Conservation (phyloP, 1,284 basidiomycete genomes). For the Sutorius eximius region DNA sequence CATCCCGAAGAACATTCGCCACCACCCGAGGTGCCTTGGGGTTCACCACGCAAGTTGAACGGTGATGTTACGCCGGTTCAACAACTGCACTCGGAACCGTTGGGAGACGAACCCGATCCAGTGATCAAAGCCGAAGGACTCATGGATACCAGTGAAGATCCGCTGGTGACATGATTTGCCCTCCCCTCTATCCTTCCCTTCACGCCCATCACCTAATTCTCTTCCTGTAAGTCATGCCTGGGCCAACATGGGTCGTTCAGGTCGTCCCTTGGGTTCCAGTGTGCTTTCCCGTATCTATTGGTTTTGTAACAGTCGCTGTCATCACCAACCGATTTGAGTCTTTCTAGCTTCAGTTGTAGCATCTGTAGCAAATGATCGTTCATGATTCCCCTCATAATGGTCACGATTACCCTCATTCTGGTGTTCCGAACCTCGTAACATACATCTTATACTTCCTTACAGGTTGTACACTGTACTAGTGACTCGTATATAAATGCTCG, state of each 20-base stretch:
- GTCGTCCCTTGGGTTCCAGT: conserved; percentile 21
- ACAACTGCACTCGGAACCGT: conserved; percentile 55
- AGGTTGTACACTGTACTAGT: conserved; percentile 38
- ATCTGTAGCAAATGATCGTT: conserved; percentile 36
- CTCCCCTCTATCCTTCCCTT: background rate
- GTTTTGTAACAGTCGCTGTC: conserved; percentile 26
- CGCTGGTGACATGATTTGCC: conserved; percentile 49
- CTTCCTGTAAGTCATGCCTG: conserved; percentile 8
- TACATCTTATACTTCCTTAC: conserved; percentile 41
- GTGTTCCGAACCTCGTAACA: conserved; percentile 32
- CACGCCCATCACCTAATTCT: conserved; percentile 7
- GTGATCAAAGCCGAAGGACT: conserved; percentile 70
- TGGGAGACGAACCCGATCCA: conserved; percentile 58
- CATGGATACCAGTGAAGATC: conserved; percentile 70
- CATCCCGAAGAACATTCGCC: conserved; percentile 11
- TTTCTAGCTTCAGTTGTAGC: conserved; percentile 34
- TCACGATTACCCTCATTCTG: conserved; percentile 33
- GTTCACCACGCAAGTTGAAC: conserved; percentile 43
- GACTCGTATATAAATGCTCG: conserved; percentile 25
- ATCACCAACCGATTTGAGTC: conserved; percentile 26
- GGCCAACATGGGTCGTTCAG: conserved; percentile 12
- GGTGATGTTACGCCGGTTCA: conserved; percentile 47
- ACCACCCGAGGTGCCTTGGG: conserved; percentile 49
- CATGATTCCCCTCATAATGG: conserved; percentile 39
- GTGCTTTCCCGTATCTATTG: conserved; percentile 36